These are phyloP conservation scores for Cephaloascus fragrans DNA, from an alignment of 805 yeast species.

Conservation along the genomic window DNA sequence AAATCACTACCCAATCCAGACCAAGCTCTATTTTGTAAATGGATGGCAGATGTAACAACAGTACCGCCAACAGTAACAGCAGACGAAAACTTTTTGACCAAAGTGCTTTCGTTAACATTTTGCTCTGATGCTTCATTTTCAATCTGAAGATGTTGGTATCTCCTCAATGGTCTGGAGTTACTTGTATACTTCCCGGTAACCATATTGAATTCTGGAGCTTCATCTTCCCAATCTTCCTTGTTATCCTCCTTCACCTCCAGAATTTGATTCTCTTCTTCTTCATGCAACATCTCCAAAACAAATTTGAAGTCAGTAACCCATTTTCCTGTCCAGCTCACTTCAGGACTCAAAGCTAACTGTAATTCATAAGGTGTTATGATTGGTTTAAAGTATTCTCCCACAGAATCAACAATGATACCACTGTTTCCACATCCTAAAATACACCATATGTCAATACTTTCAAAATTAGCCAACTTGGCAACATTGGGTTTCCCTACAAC, in stretches of 20 bases:
- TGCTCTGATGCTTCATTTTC: conserved; percentile 14
- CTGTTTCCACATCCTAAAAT: conserved; percentile 91
- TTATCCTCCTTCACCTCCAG: conserved; percentile 16
- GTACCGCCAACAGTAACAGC: conserved; percentile 64
- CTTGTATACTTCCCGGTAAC: conserved; percentile 73
- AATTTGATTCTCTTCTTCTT: conserved; percentile 20
- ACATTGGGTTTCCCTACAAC: conserved; percentile 98
- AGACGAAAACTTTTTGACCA: conserved; percentile 49
- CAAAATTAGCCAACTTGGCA: conserved; percentile 93
- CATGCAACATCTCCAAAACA: conserved; percentile 30
- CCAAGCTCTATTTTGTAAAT: conserved; percentile 71
- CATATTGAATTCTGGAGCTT: conserved; percentile 78
- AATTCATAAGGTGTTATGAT: conserved; percentile 91
- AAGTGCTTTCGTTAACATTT: conserved; percentile 18
- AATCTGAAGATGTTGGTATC: conserved; percentile 52
- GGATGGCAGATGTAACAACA: conserved; percentile 79
- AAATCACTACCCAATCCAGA: conserved; percentile 87
- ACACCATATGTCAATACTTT: conserved; percentile 91
- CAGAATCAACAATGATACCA: conserved; percentile 76
- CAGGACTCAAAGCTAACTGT: conserved; percentile 65
- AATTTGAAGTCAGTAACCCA: conserved; percentile 79
- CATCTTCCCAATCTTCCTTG: conserved; percentile 29
- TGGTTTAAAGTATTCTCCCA: conserved; percentile 79
- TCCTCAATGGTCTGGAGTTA: conserved; percentile 69
- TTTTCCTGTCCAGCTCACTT: conserved; percentile 83